phyloP scores from a whole-genome alignment of 202 grass and related monocot genomes.

The Cymbopogon flexuosus region DNA sequence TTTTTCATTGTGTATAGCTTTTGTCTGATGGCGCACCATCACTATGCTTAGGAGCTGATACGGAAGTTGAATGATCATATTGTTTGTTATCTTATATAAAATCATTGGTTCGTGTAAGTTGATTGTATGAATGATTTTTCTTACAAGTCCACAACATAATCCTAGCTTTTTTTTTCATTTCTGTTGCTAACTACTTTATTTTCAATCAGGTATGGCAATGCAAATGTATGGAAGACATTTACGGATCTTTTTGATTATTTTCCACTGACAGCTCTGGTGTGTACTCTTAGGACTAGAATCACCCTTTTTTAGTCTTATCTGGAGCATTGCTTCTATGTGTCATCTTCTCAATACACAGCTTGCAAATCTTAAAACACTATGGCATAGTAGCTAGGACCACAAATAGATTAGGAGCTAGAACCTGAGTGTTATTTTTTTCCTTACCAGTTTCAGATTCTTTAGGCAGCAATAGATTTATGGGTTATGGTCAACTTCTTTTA shows the following conservation, averaged over 20 bases:
- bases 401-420: background rate
- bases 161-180: background rate
- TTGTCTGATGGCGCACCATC: background rate
- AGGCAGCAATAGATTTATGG: background rate
- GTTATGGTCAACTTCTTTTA: background rate
- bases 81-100: constrained; percentile 26
- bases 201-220: constrained; percentile 78
- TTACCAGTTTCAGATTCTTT: background rate
- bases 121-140: background rate
- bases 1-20: constrained; percentile 1
- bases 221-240: constrained; percentile 93
- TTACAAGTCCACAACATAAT: background rate
- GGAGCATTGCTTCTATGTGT: background rate
- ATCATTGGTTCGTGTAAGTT: constrained; percentile 7
- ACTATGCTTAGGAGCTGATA: constrained; percentile 14
- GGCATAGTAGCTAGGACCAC: background rate
- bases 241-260: constrained; percentile 98
- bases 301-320: background rate
- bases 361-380: background rate
- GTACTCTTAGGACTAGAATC: constrained; percentile 26
- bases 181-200: constrained; percentile 24
- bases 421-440: background rate
- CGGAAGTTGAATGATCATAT: background rate
- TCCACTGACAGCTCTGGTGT: constrained; percentile 80
- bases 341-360: background rate